Conservation (phyloP, 192 early-diverging fungal genomes). For the Funneliformis mosseae region DNA sequence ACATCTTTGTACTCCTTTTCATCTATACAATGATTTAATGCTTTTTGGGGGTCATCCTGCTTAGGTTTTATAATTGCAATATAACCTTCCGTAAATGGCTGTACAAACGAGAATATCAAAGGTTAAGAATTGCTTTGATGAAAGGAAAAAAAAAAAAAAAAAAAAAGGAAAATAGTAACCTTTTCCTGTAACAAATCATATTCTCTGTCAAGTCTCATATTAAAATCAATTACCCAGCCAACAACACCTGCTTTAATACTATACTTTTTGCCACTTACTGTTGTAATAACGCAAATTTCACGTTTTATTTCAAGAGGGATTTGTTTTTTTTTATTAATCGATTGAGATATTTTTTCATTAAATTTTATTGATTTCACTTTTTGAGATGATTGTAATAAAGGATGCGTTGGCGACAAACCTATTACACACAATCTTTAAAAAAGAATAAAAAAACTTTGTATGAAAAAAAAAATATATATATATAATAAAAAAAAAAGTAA, state of each 20-base stretch:
- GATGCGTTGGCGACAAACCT: constrained; percentile 27
- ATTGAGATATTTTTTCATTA: neutral
- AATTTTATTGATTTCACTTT: neutral
- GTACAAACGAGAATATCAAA: neutral
- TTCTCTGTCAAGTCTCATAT: constrained; percentile 12
- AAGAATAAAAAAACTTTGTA: neutral
- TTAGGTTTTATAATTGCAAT: constrained; percentile 38
- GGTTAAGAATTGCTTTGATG: neutral
- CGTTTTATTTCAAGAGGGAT: neutral
- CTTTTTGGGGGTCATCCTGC: constrained; percentile 18
- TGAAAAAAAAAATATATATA: neutral
- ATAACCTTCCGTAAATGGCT: constrained; percentile 34
- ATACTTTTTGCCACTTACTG: neutral
- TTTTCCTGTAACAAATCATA: constrained; percentile 1
- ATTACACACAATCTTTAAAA: constrained; percentile 31
- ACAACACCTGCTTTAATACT: constrained; percentile 11
- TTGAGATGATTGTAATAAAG: constrained; percentile 11
- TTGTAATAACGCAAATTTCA: constrained; percentile 11
- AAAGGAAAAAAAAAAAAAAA: too few relatives aligned
- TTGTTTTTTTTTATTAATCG: constrained; percentile 14
- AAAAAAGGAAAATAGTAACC: constrained; percentile 1
- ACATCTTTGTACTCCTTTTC: constrained; percentile 27
- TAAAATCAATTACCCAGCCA: constrained; percentile 28
- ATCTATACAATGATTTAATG: constrained; percentile 24
- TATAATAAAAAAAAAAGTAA: neutral